Percentiles rank a stretch among this genome's conserved stretches.
phyloP scores from a whole-genome alignment of 106 monocot species.

The Dioscorea alata region DNA sequence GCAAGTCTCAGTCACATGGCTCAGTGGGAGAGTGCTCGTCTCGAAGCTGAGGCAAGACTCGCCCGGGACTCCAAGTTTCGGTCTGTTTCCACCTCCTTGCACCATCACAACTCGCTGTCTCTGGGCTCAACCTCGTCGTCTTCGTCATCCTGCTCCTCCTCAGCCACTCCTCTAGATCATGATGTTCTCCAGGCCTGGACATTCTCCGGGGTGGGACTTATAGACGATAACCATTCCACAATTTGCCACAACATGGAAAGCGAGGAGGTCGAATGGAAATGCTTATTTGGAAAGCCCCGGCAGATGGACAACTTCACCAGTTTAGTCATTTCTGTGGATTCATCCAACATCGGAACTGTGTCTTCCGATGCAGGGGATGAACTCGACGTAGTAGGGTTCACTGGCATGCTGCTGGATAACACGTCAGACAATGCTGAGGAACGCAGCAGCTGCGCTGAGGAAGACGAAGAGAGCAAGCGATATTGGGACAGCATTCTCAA shows the following conservation, averaged over 20 bases:
- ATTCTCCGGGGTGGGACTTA: constrained; percentile 3
- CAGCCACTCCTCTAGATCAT: constrained; percentile 4
- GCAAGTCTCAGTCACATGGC: constrained; percentile 83
- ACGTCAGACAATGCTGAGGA: not conserved
- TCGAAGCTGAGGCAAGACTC: constrained; percentile 73
- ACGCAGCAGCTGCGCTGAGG: constrained; percentile 10
- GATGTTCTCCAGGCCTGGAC: constrained; percentile 29
- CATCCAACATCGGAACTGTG: constrained; percentile 3
- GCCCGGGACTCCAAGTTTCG: constrained; percentile 55
- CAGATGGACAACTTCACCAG: no score
- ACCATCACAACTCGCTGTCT: not conserved
- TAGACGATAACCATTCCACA: not conserved
- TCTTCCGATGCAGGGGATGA: not conserved
- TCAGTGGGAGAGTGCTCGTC: constrained; percentile 85
- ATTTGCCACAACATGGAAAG: not conserved
- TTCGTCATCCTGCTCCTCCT: constrained; percentile 1
- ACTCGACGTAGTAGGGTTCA: constrained; percentile 19
- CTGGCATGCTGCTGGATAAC: constrained; percentile 40
- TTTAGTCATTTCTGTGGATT: not conserved
- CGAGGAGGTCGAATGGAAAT: constrained; percentile 32
- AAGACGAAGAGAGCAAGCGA: constrained; percentile 24
- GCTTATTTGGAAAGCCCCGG: constrained; percentile 10
- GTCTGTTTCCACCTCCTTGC: not conserved
- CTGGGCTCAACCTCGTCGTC: not conserved
- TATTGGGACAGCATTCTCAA: constrained; percentile 62